A percentile compares a stretch with the other conserved stretches of the same genome.
Evolutionary conservation across 2,329 filamentous ascomycete species (phyloP).

Genomic region (Diplocarpon rosae): DNA sequence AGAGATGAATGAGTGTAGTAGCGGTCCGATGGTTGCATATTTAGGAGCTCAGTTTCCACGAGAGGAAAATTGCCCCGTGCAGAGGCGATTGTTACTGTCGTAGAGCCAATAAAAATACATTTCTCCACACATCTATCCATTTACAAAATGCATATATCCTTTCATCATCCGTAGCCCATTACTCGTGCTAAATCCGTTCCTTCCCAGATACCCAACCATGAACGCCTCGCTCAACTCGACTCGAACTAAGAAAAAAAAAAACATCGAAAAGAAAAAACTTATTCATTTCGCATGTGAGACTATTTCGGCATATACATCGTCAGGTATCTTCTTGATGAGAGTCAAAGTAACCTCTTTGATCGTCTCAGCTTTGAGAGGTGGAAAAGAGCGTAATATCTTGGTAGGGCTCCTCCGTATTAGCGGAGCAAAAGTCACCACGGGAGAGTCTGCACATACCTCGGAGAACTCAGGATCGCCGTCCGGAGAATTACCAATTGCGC

Average conservation of each 20-base stretch:
- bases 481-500: conserved; percentile 86
- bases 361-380: conserved; percentile 68
- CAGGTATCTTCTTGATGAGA: conserved; percentile 81
- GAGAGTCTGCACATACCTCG: conserved; percentile 49
- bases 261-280: not conserved
- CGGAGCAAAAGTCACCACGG: not conserved
- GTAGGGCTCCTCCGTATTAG: conserved; percentile 55
- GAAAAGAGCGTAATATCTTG: conserved; percentile 80
- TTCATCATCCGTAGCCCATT: not conserved
- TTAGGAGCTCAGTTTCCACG: too few species aligned
- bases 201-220: not conserved
- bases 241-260: too few species aligned
- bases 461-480: conserved; percentile 69
- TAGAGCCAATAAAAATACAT: too few species aligned
- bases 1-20: too few species aligned
- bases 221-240: conserved; percentile 7
- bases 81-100: too few species aligned
- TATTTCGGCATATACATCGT: conserved; percentile 83
- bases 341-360: conserved; percentile 78
- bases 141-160: not conserved
- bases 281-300: conserved; percentile 71
- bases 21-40: too few species aligned
- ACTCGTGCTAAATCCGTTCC: not conserved
- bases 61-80: too few species aligned
- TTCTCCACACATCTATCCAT: not conserved